Conservation (phyloP, 176 grass and related monocot genomes). For the Oryza meyeriana region DNA sequence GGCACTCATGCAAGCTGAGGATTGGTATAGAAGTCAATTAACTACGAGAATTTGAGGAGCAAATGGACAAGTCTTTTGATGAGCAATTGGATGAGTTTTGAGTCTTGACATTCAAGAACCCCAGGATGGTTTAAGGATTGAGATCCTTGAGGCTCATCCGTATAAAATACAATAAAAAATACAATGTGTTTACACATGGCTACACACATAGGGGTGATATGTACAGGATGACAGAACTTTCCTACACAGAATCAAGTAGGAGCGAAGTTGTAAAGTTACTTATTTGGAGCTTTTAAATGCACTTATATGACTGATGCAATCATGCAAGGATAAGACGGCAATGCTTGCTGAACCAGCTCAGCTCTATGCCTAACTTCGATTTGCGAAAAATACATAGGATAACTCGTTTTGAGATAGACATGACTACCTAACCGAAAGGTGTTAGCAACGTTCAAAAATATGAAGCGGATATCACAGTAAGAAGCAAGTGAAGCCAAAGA, state of each 20-base stretch:
- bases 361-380: slow-evolving; percentile 6
- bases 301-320: neutral
- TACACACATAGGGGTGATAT: neutral
- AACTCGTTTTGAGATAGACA: neutral
- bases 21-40: neutral
- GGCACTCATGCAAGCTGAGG: neutral
- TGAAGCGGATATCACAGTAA: slow-evolving; percentile 4
- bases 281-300: slow-evolving; percentile 4
- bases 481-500: neutral
- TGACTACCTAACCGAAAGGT: neutral
- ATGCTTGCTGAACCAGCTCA: neutral
- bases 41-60: neutral
- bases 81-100: neutral
- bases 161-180: neutral
- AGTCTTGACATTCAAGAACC: neutral
- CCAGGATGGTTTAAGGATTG: neutral
- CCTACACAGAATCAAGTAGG: neutral
- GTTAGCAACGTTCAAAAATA: neutral
- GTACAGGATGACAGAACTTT: neutral
- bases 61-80: neutral
- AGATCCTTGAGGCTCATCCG: neutral
- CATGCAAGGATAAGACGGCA: neutral
- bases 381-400: slow-evolving; percentile 2
- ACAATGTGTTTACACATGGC: neutral
- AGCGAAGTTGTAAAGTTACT: neutral